Base-by-base conservation (phyloP, 345 rosid species). In the Eucalyptus viminalis region DNA sequence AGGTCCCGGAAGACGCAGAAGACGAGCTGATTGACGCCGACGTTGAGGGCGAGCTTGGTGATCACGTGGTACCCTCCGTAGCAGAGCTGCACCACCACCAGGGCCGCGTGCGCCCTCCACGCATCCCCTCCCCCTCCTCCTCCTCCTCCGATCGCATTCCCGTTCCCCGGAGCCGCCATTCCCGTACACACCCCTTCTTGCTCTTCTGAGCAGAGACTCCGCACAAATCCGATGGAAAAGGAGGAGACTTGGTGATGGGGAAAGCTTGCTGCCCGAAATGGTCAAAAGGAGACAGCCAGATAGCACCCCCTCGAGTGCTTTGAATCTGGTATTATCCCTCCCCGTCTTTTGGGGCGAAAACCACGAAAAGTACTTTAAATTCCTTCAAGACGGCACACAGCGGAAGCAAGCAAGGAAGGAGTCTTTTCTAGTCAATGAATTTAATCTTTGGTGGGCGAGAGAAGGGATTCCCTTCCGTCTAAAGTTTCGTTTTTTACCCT, bases 1-100 rank as follows among this genome's bases (percentile, higher is more conserved):
- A 98, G 97, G 93, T 98, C 99, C 86, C 99, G 98, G 87, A 91
- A 94, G 89, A 98, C 97, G 87, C 99, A 98, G 93, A 98, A 98
- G 85, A 98, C 99, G 86, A 98, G 95, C 96, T 97, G 99, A 92
- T 96, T 97, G 92, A 98, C 94, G 34, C 99, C 99, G 91, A 93
- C 97, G 86, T 97, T 96, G 88, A 98, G 98, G 88, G 99, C 99
- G 29, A 97, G 95, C 94, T 97, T 98, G 85, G 99, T 97, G 86
- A 98, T 95, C 29, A 98, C 99, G 90, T 98, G 99, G 92, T 98
- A 97, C 29, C 99, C 99, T 51, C 99, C 99, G 86, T 92, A 89
- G 92, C 95, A 89, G 53, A 98, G 93, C 94, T 98, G 99, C 80
- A 97, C 98, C 91, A 95, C n/a, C 58, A 94, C 98, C 99, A 98